These are phyloP conservation scores for Hypomontagnella submonticulosa DNA, from an alignment of 495 filamentous ascomycete species.

Conservation along the genomic window DNA sequence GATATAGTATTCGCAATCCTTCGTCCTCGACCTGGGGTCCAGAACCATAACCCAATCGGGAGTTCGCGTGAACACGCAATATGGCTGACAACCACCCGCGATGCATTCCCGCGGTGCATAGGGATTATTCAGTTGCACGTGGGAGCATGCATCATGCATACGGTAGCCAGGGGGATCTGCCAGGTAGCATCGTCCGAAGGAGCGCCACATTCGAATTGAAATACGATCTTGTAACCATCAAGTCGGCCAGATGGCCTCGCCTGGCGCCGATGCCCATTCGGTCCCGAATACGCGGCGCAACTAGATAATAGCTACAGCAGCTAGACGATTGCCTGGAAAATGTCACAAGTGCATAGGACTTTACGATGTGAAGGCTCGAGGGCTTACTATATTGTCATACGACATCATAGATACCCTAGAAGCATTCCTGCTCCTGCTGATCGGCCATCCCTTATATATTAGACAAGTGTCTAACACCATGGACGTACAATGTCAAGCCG, in stretches of 20 bases:
- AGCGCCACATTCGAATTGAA: constrained; percentile 19
- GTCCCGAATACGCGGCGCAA: constrained; percentile 30
- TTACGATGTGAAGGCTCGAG: constrained; percentile 15
- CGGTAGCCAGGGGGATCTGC: constrained; percentile 23
- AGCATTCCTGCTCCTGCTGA: constrained; percentile 3
- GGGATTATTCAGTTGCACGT: constrained; percentile 27
- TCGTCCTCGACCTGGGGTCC: neutral
- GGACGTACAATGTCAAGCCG: constrained; percentile 1
- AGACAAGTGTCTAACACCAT: constrained; percentile 13
- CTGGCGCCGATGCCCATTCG: constrained; percentile 23
- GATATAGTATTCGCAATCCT: neutral
- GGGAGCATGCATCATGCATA: constrained; percentile 25
- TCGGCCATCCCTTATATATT: constrained; percentile 31
- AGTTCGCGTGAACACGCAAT: constrained; percentile 5
- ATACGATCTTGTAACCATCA: constrained; percentile 21
- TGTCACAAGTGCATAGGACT: constrained; percentile 6
- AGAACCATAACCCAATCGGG: neutral
- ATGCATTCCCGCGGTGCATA: constrained; percentile 25
- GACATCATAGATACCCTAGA: constrained; percentile 12
- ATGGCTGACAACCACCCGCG: neutral
- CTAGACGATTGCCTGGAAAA: neutral
- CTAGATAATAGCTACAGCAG: constrained; percentile 20
- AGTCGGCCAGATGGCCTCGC: neutral
- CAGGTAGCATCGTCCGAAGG: neutral
- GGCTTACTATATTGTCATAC: constrained; percentile 5